Conservation (phyloP, 2,329 filamentous ascomycete species). For the Zalaria sp. region DNA sequence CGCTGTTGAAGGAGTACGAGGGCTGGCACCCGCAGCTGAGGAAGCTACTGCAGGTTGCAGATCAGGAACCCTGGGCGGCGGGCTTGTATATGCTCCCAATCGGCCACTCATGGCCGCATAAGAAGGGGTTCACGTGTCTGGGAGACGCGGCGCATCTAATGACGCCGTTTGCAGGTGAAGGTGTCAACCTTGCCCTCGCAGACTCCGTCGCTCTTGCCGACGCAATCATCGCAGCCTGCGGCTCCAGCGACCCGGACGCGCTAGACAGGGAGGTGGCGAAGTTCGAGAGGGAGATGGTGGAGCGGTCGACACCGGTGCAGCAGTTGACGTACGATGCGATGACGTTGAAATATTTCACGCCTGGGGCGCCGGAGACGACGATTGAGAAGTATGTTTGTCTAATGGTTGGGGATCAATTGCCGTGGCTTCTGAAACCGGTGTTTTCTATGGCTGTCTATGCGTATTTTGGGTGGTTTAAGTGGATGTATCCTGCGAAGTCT, state of each 20-base stretch:
- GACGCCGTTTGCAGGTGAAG: slow-evolving; percentile 20
- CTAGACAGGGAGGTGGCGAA: slow-evolving; percentile 9
- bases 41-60: slow-evolving; percentile 13
- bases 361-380: slow-evolving; percentile 28
- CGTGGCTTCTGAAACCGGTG: slow-evolving; percentile 7
- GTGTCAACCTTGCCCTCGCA: slow-evolving; percentile 23
- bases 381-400: slow-evolving; percentile 24
- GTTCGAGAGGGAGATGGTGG: slow-evolving; percentile 25
- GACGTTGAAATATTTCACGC: slow-evolving; percentile 34
- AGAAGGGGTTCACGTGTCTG: slow-evolving; percentile 22
- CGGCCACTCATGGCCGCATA: slow-evolving; percentile 22
- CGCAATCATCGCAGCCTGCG: slow-evolving; percentile 16
- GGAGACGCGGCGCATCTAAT: slow-evolving; percentile 28
- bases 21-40: slow-evolving; percentile 18
- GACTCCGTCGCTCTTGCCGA: slow-evolving; percentile 20
- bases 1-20: slow-evolving; percentile 11
- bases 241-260: background rate
- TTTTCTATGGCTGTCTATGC: slow-evolving; percentile 12
- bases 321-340: slow-evolving; percentile 29
- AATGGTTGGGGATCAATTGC: slow-evolving; percentile 10
- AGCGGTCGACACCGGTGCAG: slow-evolving; percentile 19
- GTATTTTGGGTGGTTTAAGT: slow-evolving; percentile 11
- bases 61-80: slow-evolving; percentile 10
- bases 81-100: slow-evolving; percentile 26
- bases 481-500: slow-evolving; percentile 3